Evolutionary conservation across 1,139 yeast species (phyloP), one percentile per base, ranked within the genome.

Genomic region (Geotrichum siamense): DNA sequence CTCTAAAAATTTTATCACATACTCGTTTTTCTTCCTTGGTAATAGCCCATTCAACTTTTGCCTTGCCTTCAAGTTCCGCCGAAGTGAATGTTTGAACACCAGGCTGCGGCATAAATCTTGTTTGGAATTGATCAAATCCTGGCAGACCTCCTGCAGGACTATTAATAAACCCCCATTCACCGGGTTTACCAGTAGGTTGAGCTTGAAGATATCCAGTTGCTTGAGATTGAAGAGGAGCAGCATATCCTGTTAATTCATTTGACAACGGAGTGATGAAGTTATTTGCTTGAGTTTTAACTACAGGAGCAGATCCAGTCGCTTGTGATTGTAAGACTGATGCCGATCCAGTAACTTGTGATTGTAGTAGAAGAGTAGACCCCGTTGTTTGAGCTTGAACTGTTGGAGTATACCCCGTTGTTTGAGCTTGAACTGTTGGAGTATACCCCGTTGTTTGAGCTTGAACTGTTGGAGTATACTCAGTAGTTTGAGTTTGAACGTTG

Each of bases 1-100:
- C 94, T 43, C 72, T 72, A 64, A 89, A 91, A 49, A 91, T 84
- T 42, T 82, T 83, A 60, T 87, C 96, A 63, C 87, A 91, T 45
- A 87, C 77, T 49, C 72, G 73, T 61, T 87, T 89, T 59, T 91
- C 98, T 55, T 85, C 91, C 55, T 81, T 79, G 39, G 93, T 75
- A 58, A 89, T 80, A 21, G 91, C 80, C 89, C 91, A 76, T 76
- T 65, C 68, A n/a, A 67, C 61, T 36, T 59, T 55, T 16, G 66
- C 63, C 44, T 57, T 58, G 5, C 63, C 64, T 44, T 62, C 60
- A 22, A 62, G 54, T 31, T 53, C 61, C 3, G 58, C 41, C 19
- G 62, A 51, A 12, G 61, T 49, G 28, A 61, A 61, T 33, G 54
- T 53, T 47, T 55, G 61, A 3, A 76, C 76, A 23, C 78, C 80